Percentiles rank a stretch among this genome's conserved stretches.
These are phyloP conservation scores for Chytriomyces sp. DNA, from an alignment of 192 early-diverging fungal genomes.

Conservation along the genomic window DNA sequence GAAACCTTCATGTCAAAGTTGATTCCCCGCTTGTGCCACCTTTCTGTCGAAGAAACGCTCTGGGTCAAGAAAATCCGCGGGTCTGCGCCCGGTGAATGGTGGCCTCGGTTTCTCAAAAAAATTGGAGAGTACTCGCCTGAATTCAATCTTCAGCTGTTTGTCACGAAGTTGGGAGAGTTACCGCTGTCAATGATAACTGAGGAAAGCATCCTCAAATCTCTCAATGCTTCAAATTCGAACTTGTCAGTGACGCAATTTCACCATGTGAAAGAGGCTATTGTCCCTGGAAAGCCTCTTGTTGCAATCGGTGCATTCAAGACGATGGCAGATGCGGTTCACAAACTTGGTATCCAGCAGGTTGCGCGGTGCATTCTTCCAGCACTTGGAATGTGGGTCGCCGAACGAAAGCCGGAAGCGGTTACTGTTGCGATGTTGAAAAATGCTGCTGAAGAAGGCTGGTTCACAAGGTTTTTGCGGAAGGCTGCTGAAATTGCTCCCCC, in stretches of 20 bases:
- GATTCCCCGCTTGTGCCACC: constrained; percentile 1
- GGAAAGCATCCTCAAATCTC: neutral
- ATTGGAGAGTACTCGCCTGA: constrained; percentile 19
- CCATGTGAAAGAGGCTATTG: constrained; percentile 24
- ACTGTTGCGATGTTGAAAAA: neutral
- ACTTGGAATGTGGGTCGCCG: constrained; percentile 27
- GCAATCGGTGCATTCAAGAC: constrained; percentile 19
- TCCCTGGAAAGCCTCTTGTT: constrained; percentile 27
- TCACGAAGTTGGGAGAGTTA: constrained; percentile 4
- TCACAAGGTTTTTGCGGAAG: neutral
- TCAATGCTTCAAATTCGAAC: neutral
- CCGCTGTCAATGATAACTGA: constrained; percentile 4
- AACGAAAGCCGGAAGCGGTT: neutral
- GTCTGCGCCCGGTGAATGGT: constrained; percentile 27
- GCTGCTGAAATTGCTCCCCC: neutral
- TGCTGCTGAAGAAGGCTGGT: constrained; percentile 15
- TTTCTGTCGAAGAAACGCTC: constrained; percentile 2
- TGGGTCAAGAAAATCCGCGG: constrained; percentile 18
- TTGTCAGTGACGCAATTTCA: constrained; percentile 2
- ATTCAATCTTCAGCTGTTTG: constrained; percentile 17
- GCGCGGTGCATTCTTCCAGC: constrained; percentile 8
- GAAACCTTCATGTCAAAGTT: constrained; percentile 1
- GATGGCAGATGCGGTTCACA: constrained; percentile 26
- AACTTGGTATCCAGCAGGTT: neutral
- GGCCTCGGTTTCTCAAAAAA: constrained; percentile 18